Conservation (phyloP, 1,284 basidiomycete genomes). For the Abortiporus biennis region DNA sequence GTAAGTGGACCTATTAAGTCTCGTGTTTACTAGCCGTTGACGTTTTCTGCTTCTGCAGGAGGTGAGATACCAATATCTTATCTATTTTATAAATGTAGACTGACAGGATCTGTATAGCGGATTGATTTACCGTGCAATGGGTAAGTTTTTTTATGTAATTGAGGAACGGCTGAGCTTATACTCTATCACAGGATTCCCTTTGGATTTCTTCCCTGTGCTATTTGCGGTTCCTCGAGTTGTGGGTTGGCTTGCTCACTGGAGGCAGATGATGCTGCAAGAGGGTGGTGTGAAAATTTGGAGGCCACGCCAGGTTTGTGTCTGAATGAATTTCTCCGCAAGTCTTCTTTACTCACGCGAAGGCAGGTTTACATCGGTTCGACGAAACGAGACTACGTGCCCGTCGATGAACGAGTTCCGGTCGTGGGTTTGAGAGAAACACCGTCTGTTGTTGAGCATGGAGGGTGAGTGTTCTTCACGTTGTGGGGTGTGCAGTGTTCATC, state of each 20-base stretch:
- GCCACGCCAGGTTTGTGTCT: conserved; percentile 61
- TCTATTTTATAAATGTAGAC: conserved; percentile 1
- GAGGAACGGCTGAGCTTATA: conserved; percentile 7
- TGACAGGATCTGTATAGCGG: conserved; percentile 41
- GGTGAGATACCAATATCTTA: conserved; percentile 26
- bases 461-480: conserved; percentile 43
- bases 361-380: conserved; percentile 73
- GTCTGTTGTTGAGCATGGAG: conserved; percentile 64
- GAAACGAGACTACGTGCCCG: conserved; percentile 66
- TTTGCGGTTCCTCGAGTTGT: conserved; percentile 87
- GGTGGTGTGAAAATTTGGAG: conserved; percentile 90
- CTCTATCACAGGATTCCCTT: conserved; percentile 62
- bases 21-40: background rate
- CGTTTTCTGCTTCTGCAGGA: conserved; percentile 31
- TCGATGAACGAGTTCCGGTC: conserved; percentile 53
- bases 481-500: background rate
- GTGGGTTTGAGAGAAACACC: conserved; percentile 53
- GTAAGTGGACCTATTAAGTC: conserved; percentile 33
- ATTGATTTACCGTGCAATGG: conserved; percentile 84
- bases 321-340: too few relatives aligned
- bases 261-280: conserved; percentile 85
- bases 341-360: conserved; percentile 1
- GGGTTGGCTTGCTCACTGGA: conserved; percentile 87
- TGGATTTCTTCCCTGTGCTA: conserved; percentile 87
- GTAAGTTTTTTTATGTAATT: conserved; percentile 33